These are phyloP conservation scores for Arthrobotrys megalospora DNA, from an alignment of 2,329 filamentous ascomycete species.

Conservation along the genomic window DNA sequence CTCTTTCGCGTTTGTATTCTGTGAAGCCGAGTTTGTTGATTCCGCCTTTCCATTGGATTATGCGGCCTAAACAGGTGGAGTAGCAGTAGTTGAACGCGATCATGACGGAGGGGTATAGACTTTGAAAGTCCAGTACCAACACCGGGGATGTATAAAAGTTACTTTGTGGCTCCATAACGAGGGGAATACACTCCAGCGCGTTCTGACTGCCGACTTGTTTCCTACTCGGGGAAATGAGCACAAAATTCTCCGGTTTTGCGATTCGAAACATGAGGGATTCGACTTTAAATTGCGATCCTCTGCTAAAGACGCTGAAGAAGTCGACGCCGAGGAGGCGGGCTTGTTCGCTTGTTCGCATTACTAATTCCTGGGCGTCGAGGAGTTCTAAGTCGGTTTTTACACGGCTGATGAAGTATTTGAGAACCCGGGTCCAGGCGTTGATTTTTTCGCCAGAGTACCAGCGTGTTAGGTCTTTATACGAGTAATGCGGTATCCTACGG, in stretches of 20 bases:
- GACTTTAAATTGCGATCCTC: conserved; percentile 98
- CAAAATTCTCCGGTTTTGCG: conserved; percentile 94
- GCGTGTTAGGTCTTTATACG: conserved; percentile 80
- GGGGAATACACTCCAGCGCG: conserved; percentile 89
- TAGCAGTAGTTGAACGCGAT: conserved; percentile 99
- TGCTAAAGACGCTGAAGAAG: conserved; percentile 95
- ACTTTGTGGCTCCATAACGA: conserved; percentile 98
- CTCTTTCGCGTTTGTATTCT: conserved; percentile 83
- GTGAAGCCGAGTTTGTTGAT: conserved; percentile 94
- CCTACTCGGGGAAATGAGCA: conserved; percentile 88
- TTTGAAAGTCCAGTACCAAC: conserved; percentile 94
- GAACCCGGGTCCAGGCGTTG: conserved; percentile 79
- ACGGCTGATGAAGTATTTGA: conserved; percentile 83
- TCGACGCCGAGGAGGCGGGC: conserved; percentile 92
- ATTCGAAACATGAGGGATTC: conserved; percentile 99
- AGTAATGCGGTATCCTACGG: conserved; percentile 84
- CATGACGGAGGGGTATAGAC: conserved; percentile 96
- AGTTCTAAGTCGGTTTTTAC: conserved; percentile 90
- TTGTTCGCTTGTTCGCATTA: conserved; percentile 92
- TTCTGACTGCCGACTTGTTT: conserved; percentile 91
- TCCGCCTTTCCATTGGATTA: conserved; percentile 84
- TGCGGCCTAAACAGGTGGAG: conserved; percentile 91
- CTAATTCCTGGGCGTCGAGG: conserved; percentile 88
- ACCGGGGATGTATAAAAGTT: conserved; percentile 92
- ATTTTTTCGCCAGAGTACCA: conserved; percentile 83